Conservation (phyloP, 768 basidiomycete genomes). For the Pseudohyphozyma bogoriensis region DNA sequence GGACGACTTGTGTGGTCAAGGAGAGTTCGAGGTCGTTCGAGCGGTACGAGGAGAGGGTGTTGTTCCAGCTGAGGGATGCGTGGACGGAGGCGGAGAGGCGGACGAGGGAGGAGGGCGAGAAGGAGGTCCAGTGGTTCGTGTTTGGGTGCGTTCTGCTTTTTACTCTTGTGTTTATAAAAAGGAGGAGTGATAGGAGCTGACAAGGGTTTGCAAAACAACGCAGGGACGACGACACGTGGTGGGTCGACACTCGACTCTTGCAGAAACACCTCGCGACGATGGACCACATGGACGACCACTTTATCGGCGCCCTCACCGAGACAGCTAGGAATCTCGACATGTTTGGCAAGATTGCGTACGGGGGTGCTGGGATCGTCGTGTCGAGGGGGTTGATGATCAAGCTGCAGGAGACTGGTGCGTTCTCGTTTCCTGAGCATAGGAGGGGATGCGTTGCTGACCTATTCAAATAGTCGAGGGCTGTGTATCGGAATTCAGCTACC, state of each 20-base stretch:
- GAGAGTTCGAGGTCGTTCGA: not conserved
- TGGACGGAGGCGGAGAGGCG: not conserved
- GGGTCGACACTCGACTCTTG: not conserved
- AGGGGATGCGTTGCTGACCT: not conserved
- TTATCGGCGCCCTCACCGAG: conserved; percentile 18
- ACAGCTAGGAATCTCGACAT: conserved; percentile 7
- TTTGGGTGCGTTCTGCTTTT: conserved; percentile 3
- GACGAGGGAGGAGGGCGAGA: conserved; percentile 11
- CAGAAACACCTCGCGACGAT: no score
- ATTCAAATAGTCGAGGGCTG: conserved; percentile 7
- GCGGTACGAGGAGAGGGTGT: conserved; percentile 24
- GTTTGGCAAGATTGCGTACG: conserved; percentile 20
- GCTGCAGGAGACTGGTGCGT: conserved; percentile 18
- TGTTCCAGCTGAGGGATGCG: not conserved
- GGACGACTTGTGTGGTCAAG: conserved; percentile 5
- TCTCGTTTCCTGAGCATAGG: not conserved
- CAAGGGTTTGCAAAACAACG: no score
- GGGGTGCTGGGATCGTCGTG: conserved; percentile 18
- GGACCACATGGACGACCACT: conserved; percentile 14
- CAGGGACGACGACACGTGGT: conserved; percentile 27
- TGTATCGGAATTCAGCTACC: not conserved
- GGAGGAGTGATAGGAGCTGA: not conserved
- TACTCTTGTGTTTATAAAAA: not conserved
- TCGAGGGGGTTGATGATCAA: conserved; percentile 12
- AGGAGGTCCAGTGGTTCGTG: conserved; percentile 20